Evolutionary conservation across 208 protist genomes (phyloP), one percentile per base, ranked within the genome.

Genomic region (Angomonas desouzai): DNA sequence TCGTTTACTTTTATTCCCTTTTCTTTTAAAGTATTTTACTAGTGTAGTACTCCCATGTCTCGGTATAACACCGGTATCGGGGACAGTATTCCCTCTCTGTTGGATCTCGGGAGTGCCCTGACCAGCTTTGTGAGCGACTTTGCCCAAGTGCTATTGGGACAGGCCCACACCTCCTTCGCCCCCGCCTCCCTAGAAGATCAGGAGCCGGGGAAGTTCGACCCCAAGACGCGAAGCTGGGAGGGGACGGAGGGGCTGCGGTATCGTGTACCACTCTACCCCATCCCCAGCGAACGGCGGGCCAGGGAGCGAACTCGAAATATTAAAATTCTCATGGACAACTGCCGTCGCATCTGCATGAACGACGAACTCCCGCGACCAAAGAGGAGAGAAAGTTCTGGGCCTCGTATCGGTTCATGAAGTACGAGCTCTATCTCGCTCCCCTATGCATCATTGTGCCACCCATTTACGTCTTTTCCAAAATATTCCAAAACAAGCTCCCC

Each of bases 241-340:
- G 90, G 90, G 2, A 70, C 76, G 0, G 87, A 81, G 0, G 90
- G 90, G 2, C 64, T 96, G 43, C 68, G 68, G 10, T 96, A 96
- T 70, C 87, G 87, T 28, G 85, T 96, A 7, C 80, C 85, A 3
- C 77, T 96, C 25, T 83, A 74, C 47, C 64, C 83, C 45, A 87
- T 92, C 18, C 90, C 90, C 3, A 93, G 90, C 63, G 91, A 94
- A 62, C 74, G 86, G 10, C 86, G 92, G 64, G 80, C 85, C 1
- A 83, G 85, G 33, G 83, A 91, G 43, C 91, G 90, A 58, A 64
- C 74, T 13, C 83, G 85, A n/a, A 94, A 94, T 61, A 85, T 94
- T 25, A 89, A 92, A 62, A 76, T 96, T 28, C 68, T 96, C 7
- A 91, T 96, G 84, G 85, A 96, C 70, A 96, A 94, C 70, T 92